Evolutionary conservation across 1,284 basidiomycete genomes (phyloP).

Genomic region (Fomitopsis pinicola): DNA sequence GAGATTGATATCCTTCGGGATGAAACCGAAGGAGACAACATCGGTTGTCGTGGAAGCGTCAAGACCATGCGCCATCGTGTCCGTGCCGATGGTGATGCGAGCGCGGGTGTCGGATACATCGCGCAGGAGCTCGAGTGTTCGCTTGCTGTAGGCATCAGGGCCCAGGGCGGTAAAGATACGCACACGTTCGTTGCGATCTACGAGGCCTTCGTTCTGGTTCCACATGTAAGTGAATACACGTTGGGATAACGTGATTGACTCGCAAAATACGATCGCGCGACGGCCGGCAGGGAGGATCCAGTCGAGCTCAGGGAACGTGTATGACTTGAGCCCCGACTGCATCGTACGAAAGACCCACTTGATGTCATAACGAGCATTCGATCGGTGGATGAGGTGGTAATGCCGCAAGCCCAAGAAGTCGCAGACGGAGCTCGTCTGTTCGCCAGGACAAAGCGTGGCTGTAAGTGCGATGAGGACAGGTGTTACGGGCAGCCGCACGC

Average conservation of each 20-base stretch:
- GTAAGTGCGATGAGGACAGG: neutral
- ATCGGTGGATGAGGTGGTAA: neutral
- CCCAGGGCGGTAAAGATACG: too few species aligned
- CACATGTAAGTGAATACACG: neutral
- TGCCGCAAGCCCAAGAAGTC: neutral
- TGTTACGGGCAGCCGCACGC: neutral
- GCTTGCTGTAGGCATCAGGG: neutral
- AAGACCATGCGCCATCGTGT: neutral
- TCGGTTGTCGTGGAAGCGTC: neutral
- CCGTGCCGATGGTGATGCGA: neutral
- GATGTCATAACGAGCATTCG: neutral
- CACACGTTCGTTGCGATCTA: neutral
- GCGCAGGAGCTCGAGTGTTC: neutral
- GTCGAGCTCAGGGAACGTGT: neutral
- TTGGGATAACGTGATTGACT: neutral
- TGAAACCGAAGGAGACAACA: too few species aligned
- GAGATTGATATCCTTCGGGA: too few species aligned
- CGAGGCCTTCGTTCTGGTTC: neutral
- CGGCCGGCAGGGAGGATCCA: neutral
- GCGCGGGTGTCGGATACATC: neutral
- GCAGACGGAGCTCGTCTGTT: neutral
- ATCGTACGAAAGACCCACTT: neutral
- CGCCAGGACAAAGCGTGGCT: neutral
- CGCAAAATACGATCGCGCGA: neutral
- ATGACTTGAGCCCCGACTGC: neutral